These are phyloP conservation scores for Sarcodon aspratus DNA, from an alignment of 768 basidiomycete species.

Conservation along the genomic window DNA sequence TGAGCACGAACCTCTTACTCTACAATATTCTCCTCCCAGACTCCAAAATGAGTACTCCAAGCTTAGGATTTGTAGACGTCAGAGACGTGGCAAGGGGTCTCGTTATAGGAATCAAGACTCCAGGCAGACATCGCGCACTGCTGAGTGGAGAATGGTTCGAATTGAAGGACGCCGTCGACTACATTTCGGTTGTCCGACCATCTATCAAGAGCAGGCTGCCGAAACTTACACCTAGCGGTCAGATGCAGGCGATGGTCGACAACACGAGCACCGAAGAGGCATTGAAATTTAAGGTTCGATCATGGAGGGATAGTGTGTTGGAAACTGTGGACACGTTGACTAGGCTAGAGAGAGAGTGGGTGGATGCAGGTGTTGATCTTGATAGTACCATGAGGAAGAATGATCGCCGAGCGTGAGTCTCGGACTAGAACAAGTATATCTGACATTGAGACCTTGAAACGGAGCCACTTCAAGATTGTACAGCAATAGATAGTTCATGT, in stretches of 20 bases:
- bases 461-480: no score
- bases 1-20: constrained; percentile 4
- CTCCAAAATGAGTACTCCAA: background rate
- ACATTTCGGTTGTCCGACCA: constrained; percentile 12
- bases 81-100: constrained; percentile 19
- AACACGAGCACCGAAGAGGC: constrained; percentile 5
- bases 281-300: constrained; percentile 7
- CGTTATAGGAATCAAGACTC: constrained; percentile 8
- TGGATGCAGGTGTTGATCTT: background rate
- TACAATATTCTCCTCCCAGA: constrained; percentile 3
- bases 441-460: no score
- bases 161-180: constrained; percentile 5
- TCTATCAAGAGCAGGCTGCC: constrained; percentile 13
- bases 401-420: no score
- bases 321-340: constrained; percentile 8
- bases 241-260: constrained; percentile 2
- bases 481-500: no score
- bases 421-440: no score
- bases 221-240: background rate
- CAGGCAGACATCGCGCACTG: constrained; percentile 6
- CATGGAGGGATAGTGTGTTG: constrained; percentile 7
- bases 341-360: constrained; percentile 6
- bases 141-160: constrained; percentile 3
- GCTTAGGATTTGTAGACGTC: constrained; percentile 13
- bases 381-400: background rate